A percentile compares a stretch with the other conserved stretches of the same genome.
Evolutionary conservation across 805 yeast species (phyloP).

Genomic region (Candida quercuum): DNA sequence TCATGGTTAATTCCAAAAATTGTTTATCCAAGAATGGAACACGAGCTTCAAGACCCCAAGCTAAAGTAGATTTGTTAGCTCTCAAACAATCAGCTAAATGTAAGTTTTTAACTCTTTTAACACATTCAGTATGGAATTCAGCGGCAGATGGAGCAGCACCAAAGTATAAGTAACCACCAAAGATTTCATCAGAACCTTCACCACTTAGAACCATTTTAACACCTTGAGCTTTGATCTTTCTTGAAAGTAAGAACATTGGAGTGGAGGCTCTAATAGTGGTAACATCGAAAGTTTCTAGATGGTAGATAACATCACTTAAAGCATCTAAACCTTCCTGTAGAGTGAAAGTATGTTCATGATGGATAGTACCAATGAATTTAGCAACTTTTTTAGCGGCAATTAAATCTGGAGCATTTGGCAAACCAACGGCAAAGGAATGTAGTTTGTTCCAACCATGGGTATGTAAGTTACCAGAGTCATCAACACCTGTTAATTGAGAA

Average conservation of each 20-base stretch:
- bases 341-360: conserved; percentile 97
- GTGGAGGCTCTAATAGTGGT: conserved; percentile 99
- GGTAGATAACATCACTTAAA: conserved; percentile 87
- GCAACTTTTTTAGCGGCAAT: conserved; percentile 96
- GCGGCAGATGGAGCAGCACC: conserved; percentile 91
- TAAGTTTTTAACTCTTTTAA: conserved; percentile 93
- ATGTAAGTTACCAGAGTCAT: conserved; percentile 78
- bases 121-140: conserved; percentile 95
- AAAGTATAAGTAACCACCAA: conserved; percentile 97
- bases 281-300: conserved; percentile 96
- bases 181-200: conserved; percentile 98
- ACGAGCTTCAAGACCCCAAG: conserved; percentile 99
- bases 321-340: conserved; percentile 96
- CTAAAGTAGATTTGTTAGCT: conserved; percentile 99
- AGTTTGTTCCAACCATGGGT: conserved; percentile 72
- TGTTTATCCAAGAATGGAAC: conserved; percentile 97
- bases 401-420: conserved; percentile 97
- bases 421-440: conserved; percentile 96
- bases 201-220: conserved; percentile 99
- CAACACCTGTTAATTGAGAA: conserved; percentile 85
- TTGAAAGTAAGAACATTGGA: conserved; percentile 93
- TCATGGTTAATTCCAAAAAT: conserved; percentile 89
- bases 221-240: conserved; percentile 99
- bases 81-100: conserved; percentile 96
- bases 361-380: conserved; percentile 90